A percentile compares a stretch with the other conserved stretches of the same genome.
Conservation (phyloP, 2,329 filamentous ascomycete genomes). For the Penicillium nordicum region DNA sequence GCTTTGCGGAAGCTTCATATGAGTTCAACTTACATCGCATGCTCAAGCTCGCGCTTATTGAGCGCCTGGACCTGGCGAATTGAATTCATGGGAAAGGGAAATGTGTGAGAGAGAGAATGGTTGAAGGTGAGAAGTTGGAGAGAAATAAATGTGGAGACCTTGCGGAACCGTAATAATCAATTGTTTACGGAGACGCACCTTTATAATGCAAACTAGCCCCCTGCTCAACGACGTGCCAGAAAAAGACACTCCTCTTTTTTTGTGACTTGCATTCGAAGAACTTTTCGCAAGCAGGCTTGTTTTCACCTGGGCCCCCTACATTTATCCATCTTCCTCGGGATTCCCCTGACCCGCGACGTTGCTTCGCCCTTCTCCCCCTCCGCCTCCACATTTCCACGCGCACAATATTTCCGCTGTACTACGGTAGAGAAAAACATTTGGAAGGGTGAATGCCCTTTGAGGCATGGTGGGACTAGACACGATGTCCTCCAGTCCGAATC, state of each 20-base stretch:
- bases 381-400: constrained; percentile 13
- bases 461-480: constrained; percentile 37
- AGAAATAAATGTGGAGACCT: constrained; percentile 20
- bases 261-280: not conserved
- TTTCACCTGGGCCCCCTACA: not conserved
- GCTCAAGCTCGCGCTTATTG: constrained; percentile 91
- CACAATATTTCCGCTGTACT: constrained; percentile 1
- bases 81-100: constrained; percentile 68
- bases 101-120: constrained; percentile 5
- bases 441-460: constrained; percentile 36
- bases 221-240: constrained; percentile 14
- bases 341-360: constrained; percentile 32
- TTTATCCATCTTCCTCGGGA: constrained; percentile 13
- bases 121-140: constrained; percentile 9
- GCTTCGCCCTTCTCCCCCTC: constrained; percentile 15
- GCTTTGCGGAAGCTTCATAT: constrained; percentile 1
- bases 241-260: not conserved
- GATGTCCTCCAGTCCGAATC: constrained; percentile 39
- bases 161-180: constrained; percentile 27
- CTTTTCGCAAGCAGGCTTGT: not conserved
- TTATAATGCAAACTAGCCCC: constrained; percentile 8
- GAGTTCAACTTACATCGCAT: constrained; percentile 64
- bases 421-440: constrained; percentile 16
- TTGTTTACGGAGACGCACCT: constrained; percentile 22
- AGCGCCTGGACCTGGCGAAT: constrained; percentile 89